These are phyloP conservation scores for Neurospora sp. DNA, from an alignment of 495 filamentous ascomycete species.

Conservation along the genomic window DNA sequence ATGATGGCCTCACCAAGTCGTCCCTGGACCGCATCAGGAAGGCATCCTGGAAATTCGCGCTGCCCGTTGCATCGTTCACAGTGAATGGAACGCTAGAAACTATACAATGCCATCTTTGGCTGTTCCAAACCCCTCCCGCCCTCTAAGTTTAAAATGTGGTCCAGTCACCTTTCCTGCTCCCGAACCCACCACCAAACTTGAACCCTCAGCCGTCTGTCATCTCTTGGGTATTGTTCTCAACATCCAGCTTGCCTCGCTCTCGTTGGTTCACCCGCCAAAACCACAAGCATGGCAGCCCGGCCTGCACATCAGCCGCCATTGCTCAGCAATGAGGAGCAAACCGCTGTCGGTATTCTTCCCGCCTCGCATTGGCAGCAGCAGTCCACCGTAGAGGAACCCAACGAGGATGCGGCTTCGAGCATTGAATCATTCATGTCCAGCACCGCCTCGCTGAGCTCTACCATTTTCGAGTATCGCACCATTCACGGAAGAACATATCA, in stretches of 20 bases:
- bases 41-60: neutral
- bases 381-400: neutral
- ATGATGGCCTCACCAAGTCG: neutral
- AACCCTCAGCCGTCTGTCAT: neutral
- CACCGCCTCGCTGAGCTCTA: constrained; percentile 24
- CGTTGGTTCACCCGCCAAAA: neutral
- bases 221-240: too few species aligned
- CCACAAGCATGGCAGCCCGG: neutral
- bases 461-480: constrained; percentile 23
- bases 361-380: neutral
- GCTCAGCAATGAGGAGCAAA: neutral
- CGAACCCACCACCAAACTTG: neutral
- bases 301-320: neutral
- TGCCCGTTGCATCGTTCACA: neutral
- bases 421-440: neutral
- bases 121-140: neutral
- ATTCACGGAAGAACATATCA: constrained; percentile 20
- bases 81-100: neutral
- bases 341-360: neutral
- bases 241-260: neutral
- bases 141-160: neutral
- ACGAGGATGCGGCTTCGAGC: neutral
- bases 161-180: neutral
- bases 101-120: neutral
- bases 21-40: neutral